Base-by-base conservation (phyloP, 202 grass and related monocot species). In the Zoysia matrella region DNA sequence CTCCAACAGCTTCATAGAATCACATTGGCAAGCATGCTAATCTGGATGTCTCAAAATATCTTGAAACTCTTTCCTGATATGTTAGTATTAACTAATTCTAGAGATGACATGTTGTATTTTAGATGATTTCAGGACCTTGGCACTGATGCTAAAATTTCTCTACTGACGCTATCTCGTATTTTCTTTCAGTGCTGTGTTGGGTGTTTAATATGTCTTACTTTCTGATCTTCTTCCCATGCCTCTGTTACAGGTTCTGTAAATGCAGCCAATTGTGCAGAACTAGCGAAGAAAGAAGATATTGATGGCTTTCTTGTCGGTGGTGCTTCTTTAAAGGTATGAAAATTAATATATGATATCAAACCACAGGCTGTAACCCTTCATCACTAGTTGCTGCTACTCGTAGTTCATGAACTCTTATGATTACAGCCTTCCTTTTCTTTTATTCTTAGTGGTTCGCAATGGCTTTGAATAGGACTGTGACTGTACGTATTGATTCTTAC, bases 251-350 rank as follows among this genome's bases (percentile, higher is more conserved):
- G 96, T 85, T 99, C 96, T 4, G 93, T 96, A 70, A 99, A 99
- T 62, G 87, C 89, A 68, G 83, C 67, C 44, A 99, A 99, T 62
- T 99, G 85, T 79, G 87, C 91, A 46, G 93, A 99, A 68, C 85
- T 99, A 58, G 96, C 96, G 60, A 94, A 93, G 85, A 84, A 99
- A 88, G 89, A 94, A 89, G 96, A 99, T 85, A 99, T 95, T 9
- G 96, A 99, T 70, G 30, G 30, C 30, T 36, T 36, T 36, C 30
- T 36, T 36, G 30, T 36, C 30, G 30, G 30, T 36, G 30, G 30
- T 36, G 30, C 30, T 36, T 36, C 30, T 60, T 72, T 99, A 75
- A 99, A 99, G 93, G 93, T 95, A 94, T 22, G 52, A 39, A 81
- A 56, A 46, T 73, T 45, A 50, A 36, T 6, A 62, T 53, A 12